Conservation (phyloP, 768 basidiomycete species). For the Calocybe cyanea region DNA sequence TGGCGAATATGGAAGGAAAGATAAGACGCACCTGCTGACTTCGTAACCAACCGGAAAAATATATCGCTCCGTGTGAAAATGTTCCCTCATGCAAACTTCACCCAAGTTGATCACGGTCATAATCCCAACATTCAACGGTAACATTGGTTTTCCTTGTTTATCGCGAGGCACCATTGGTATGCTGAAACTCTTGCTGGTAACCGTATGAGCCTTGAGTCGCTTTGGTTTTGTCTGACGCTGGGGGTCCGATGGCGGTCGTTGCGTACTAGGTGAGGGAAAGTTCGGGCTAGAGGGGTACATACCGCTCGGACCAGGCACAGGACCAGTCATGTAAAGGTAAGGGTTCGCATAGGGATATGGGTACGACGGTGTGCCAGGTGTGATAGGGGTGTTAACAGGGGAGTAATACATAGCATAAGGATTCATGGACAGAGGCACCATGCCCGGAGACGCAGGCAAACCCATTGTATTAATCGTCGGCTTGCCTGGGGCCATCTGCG, state of each 20-base stretch:
- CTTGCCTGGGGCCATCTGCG: conserved; percentile 13
- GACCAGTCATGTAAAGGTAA: conserved; percentile 39
- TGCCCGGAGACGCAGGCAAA: conserved; percentile 4
- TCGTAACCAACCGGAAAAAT: conserved; percentile 89
- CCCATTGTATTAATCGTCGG: conserved; percentile 20
- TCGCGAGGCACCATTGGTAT: conserved; percentile 81
- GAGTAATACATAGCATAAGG: conserved; percentile 43
- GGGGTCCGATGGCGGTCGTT: conserved; percentile 26
- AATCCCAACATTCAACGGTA: conserved; percentile 82
- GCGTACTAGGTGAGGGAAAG: conserved; percentile 20
- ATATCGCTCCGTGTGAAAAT: conserved; percentile 85
- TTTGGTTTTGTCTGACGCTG: conserved; percentile 66
- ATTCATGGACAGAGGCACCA: conserved; percentile 24
- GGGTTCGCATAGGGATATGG: conserved; percentile 37
- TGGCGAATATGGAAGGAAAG: not conserved
- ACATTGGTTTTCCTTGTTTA: conserved; percentile 61
- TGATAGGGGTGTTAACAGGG: conserved; percentile 31
- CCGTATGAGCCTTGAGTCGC: conserved; percentile 74
- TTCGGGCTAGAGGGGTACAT: conserved; percentile 30
- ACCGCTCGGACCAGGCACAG: conserved; percentile 34
- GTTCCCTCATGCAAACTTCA: conserved; percentile 74
- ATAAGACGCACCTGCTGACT: conserved; percentile 57
- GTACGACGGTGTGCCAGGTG: conserved; percentile 32
- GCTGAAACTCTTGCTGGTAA: conserved; percentile 70
- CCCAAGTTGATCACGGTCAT: conserved; percentile 80